Evolutionary conservation across 306 rosid genomes (phyloP).

Genomic region (Fragaria ananassa): DNA sequence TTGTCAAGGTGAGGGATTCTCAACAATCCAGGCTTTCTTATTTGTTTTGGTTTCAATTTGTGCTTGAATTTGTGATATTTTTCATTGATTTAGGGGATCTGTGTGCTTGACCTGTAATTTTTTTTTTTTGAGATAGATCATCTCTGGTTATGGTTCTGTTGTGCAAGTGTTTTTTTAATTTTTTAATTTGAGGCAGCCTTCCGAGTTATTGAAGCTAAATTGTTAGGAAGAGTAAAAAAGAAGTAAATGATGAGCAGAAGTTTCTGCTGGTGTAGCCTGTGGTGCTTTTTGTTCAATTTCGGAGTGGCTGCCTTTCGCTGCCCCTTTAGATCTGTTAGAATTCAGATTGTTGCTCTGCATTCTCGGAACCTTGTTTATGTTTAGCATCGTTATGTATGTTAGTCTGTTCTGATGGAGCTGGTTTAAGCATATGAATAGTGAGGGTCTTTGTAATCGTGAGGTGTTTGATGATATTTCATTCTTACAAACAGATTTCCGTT

Average conservation of each 20-base stretch:
- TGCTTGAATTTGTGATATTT: background rate
- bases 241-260: background rate
- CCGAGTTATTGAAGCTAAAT: background rate
- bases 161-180: too few relatives aligned
- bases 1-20: constrained; percentile 58
- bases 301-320: background rate
- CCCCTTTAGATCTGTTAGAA: background rate
- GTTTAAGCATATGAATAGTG: background rate
- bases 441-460: background rate
- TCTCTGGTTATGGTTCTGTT: background rate
- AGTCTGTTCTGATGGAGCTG: background rate
- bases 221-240: too few relatives aligned
- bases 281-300: background rate
- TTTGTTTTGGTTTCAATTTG: background rate
- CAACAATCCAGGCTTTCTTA: background rate
- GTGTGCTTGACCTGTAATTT: background rate
- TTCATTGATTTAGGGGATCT: constrained; percentile 1
- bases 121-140: background rate
- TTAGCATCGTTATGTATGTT: background rate
- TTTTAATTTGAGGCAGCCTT: constrained; percentile 2
- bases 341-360: background rate
- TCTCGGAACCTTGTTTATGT: background rate
- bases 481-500: background rate
- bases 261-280: background rate
- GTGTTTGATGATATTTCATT: background rate